Base-by-base conservation (phyloP, 345 rosid genomes). In the Firmiana major region DNA sequence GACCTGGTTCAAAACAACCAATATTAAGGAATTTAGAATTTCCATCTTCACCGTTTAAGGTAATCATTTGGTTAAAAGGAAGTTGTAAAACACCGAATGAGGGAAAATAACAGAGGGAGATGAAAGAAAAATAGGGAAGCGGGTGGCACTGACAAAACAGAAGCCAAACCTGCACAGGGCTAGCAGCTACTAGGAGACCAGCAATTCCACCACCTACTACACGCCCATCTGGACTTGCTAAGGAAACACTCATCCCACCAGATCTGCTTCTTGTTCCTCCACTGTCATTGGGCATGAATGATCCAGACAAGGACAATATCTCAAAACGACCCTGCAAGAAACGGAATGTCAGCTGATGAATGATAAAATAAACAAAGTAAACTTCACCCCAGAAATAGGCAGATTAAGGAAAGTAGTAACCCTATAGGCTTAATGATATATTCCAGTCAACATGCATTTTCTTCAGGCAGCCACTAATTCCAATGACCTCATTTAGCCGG, bases 181-280 rank as follows among this genome's bases (percentile, higher is more conserved):
- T 73, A 13, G 99, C 97, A 53, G 99, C 99, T 22, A 97, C 87
- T 1, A 97, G 83, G 78, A 94, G 88, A 80, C 99, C 99, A 6
- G 98, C 98, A 21, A 97, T 86, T 17, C 97, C 89, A 57, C 99
- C 99, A 1, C 99, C 99, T 1, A 97, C 84, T 45, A 97, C 97
- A 72, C 99, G 99, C 6, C 99, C 99, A 54, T 97, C 98, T 0
- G 96, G 97, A 79, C 98, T 90, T 6, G 92, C 93, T 76, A 97
- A 82, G 1, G 99, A 97, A 38, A 97, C 94, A 11, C 97, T 97
- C 97, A 97, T 97, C 65, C 99, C 98, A 46, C 99, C 99, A 0
- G 97, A 89, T 79, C 99, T 84, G 88, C 95, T 90, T 60, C 95
- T 88, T 53, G 95, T 86, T 63, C 98, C 98, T 36, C 93, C 92